phyloP scores from a whole-genome alignment of 805 yeast species.

The Zygotorulaspora chibaensis region DNA sequence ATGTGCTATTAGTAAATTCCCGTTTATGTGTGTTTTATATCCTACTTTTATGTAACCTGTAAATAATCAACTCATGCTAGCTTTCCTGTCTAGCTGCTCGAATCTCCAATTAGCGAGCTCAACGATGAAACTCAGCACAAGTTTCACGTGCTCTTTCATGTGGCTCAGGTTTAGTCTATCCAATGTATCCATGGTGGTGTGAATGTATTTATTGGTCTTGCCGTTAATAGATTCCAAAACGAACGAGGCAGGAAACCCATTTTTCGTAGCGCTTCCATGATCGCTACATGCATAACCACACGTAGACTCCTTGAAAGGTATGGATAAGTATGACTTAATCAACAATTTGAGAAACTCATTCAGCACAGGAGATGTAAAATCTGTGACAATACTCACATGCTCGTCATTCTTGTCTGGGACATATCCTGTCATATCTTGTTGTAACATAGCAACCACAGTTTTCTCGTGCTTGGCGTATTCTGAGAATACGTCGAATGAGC shows the following conservation, averaged over 20 bases:
- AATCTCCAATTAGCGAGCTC: constrained; percentile 51
- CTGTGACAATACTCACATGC: constrained; percentile 77
- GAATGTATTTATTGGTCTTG: constrained; percentile 64
- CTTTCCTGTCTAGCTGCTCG: background rate
- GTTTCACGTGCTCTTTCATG: constrained; percentile 72
- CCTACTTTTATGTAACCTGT: constrained; percentile 6
- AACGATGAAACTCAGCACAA: constrained; percentile 66
- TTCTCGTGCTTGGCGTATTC: constrained; percentile 42
- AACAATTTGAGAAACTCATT: constrained; percentile 59
- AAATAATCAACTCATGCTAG: constrained; percentile 8
- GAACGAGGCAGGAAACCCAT: constrained; percentile 81
- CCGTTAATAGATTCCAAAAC: constrained; percentile 73
- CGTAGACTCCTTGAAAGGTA: constrained; percentile 65
- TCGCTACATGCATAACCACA: constrained; percentile 96
- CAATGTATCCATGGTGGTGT: constrained; percentile 72
- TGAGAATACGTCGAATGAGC: constrained; percentile 74
- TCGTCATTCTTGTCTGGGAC: constrained; percentile 50
- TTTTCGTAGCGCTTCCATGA: constrained; percentile 78
- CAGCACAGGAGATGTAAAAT: constrained; percentile 54
- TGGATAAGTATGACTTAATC: constrained; percentile 56
- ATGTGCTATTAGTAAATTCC: background rate
- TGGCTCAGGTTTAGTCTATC: constrained; percentile 77
- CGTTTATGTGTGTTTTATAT: background rate
- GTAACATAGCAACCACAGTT: constrained; percentile 76
- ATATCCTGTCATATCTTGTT: constrained; percentile 93